These are phyloP conservation scores for Sclerotinia spermophila DNA, from an alignment of 2,329 filamentous ascomycete species.

Conservation along the genomic window DNA sequence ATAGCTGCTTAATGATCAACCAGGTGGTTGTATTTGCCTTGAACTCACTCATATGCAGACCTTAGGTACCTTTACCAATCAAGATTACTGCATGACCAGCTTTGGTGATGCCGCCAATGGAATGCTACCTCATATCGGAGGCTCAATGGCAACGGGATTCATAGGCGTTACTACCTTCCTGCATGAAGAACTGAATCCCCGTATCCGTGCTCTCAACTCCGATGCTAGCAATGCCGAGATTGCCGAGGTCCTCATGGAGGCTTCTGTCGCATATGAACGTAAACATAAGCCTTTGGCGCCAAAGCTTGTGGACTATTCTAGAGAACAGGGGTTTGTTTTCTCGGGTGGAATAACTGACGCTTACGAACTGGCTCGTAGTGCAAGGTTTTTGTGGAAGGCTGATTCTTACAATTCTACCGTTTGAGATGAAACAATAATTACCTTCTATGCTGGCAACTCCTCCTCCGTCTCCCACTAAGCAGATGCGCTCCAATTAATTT, in stretches of 20 bases:
- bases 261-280: conserved; percentile 15
- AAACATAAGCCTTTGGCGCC: conserved; percentile 20
- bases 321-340: conserved; percentile 21
- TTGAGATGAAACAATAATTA: neutral
- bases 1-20: conserved; percentile 15
- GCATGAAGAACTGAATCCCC: conserved; percentile 20
- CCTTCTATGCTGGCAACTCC: neutral
- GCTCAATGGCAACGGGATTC: conserved; percentile 22
- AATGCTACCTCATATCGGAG: conserved; percentile 22
- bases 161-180: conserved; percentile 22
- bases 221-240: conserved; percentile 21
- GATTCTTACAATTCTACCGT: conserved; percentile 12
- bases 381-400: conserved; percentile 21
- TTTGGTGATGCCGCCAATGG: conserved; percentile 23
- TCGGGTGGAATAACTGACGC: conserved; percentile 19
- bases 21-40: conserved; percentile 18
- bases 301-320: conserved; percentile 20
- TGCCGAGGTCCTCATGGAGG: conserved; percentile 9
- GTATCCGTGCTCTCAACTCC: conserved; percentile 4
- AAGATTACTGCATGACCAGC: conserved; percentile 18
- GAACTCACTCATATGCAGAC: conserved; percentile 16
- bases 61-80: conserved; percentile 16
- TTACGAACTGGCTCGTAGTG: conserved; percentile 15
- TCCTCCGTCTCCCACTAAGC: neutral
- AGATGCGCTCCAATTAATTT: neutral